Conservation (phyloP, 371 early-diverging fungal species). For the Mortierella sp. region DNA sequence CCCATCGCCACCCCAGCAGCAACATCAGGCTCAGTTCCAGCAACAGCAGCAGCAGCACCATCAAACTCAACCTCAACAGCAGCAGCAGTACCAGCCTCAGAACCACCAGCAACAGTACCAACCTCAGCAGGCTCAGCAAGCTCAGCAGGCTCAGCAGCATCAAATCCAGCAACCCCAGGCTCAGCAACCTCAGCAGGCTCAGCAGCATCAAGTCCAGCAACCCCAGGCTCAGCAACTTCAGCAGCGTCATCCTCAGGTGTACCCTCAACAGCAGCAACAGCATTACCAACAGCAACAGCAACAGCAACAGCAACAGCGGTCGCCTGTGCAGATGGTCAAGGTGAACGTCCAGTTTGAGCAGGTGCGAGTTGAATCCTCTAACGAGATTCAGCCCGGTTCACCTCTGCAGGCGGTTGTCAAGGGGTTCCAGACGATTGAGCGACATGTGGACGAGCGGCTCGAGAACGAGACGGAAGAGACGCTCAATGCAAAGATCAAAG, state of each 20-base stretch:
- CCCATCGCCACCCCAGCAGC: slow-evolving; percentile 7
- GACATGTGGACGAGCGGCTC: slow-evolving; percentile 68
- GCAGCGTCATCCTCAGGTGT: slow-evolving; percentile 5
- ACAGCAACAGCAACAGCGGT: slow-evolving; percentile 6
- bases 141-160: slow-evolving; percentile 8
- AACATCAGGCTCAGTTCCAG: slow-evolving; percentile 8
- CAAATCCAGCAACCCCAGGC: neutral
- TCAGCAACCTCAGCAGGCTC: slow-evolving; percentile 3
- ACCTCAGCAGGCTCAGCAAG: slow-evolving; percentile 5
- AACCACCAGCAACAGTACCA: slow-evolving; percentile 5
- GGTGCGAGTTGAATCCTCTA: slow-evolving; percentile 10
- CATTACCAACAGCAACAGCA: slow-evolving; percentile 5
- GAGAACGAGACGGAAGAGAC: slow-evolving; percentile 65
- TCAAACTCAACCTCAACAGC: slow-evolving; percentile 19
- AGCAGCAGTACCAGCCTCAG: slow-evolving; percentile 16
- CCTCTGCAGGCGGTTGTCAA: slow-evolving; percentile 23
- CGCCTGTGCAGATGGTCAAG: neutral
- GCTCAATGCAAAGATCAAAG: slow-evolving; percentile 71
- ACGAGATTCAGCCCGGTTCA: slow-evolving; percentile 16
- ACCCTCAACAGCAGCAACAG: neutral
- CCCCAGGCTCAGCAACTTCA: slow-evolving; percentile 6
- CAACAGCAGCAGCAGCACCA: slow-evolving; percentile 17
- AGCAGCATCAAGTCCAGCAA: neutral
- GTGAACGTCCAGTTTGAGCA: slow-evolving; percentile 7
- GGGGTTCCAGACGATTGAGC: slow-evolving; percentile 65